These are phyloP conservation scores for Microascus cirrosus DNA, from an alignment of 2,329 filamentous ascomycete genomes.

Conservation along the genomic window DNA sequence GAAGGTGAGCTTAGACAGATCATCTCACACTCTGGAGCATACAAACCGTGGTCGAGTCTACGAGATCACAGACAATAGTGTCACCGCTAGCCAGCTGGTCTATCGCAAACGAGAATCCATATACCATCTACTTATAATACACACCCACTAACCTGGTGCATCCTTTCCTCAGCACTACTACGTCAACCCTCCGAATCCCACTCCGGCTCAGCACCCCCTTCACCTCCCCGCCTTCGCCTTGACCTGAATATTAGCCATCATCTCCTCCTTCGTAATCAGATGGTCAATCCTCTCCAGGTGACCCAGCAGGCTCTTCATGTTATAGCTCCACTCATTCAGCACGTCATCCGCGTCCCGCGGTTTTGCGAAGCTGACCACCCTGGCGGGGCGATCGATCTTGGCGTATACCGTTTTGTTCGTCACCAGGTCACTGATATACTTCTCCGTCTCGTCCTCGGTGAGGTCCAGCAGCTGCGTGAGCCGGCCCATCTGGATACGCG, in stretches of 20 bases:
- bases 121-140: background rate
- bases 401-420: slow-evolving; percentile 97
- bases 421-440: slow-evolving; percentile 95
- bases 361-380: slow-evolving; percentile 89
- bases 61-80: too few relatives aligned
- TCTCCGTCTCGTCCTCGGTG: slow-evolving; percentile 91
- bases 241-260: slow-evolving; percentile 96
- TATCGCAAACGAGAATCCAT: too few relatives aligned
- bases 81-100: too few relatives aligned
- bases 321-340: slow-evolving; percentile 95
- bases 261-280: slow-evolving; percentile 98
- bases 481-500: slow-evolving; percentile 84
- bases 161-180: background rate
- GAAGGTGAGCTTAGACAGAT: too few relatives aligned
- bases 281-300: slow-evolving; percentile 88
- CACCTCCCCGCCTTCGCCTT: slow-evolving; percentile 19
- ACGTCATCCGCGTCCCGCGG: slow-evolving; percentile 91
- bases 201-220: background rate
- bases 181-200: too few relatives aligned
- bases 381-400: slow-evolving; percentile 89
- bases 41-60: too few relatives aligned
- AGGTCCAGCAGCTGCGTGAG: slow-evolving; percentile 86
- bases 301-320: slow-evolving; percentile 88
- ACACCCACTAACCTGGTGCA: background rate
- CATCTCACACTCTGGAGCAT: too few relatives aligned